Evolutionary conservation across 2,329 filamentous ascomycete species (phyloP), one percentile per base, ranked within the genome.

Genomic region (Cladosporium austrohemisphaericum): DNA sequence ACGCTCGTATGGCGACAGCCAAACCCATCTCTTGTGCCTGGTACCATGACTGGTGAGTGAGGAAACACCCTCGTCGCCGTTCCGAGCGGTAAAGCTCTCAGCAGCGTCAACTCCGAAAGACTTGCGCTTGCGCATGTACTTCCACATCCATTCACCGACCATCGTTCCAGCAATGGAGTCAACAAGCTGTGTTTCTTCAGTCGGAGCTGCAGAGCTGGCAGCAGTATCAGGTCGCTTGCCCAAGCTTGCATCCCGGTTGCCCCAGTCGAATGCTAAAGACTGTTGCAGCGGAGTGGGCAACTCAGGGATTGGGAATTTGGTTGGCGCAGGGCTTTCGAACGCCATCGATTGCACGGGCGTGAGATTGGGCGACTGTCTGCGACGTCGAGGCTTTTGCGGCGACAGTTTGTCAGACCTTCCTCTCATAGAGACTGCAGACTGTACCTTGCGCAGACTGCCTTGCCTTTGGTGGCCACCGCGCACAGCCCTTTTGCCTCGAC

Each of bases 81-180:
- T 79, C 57, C 78, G 81, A 19, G 74, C 76, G 25, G 67, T 61
- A 33, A 79, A 71, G 28, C 71, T 66, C 19, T 61, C 56, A 31
- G 64, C 60, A 8, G 56, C 53, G 32, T 87, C 85, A 46, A 92
- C 82, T 16, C 89, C 89, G 65, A 98, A 97, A 0, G 92, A 94
- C 71, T 91, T 96, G 57, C 92, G 82, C 65, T 88, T 80, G 44
- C 88, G 80, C 26, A 92, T 86, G 62, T 94, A 93, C 68, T 94
- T 94, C 75, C 85, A 91, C 87, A 94, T 92, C 86, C 88, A 93
- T 63, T 97, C 93, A 29, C 93, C 93, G 23, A 98, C 89, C 93
- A 98, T 98, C 0, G 92, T 94, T 64, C 95, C 91, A 1, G 93
- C 91, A 67, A 98, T 97, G 3, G 93, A 90, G 71, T 97, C 93